Conservation (phyloP, 2,329 filamentous ascomycete species). For the Madurella fahalii region DNA sequence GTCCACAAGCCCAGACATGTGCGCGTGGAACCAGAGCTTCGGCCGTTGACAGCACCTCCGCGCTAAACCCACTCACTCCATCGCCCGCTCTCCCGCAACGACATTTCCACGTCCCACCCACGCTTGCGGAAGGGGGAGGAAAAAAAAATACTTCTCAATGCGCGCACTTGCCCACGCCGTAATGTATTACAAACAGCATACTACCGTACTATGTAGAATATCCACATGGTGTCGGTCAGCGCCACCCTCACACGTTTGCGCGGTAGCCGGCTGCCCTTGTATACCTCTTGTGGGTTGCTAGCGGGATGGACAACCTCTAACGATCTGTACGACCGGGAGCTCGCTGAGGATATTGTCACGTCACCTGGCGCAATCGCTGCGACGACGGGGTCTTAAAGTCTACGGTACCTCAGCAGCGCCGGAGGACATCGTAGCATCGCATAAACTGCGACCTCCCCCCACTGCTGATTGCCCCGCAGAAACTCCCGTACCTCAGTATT, state of each 20-base stretch:
- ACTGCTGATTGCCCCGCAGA: slow-evolving; percentile 5
- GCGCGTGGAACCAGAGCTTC: slow-evolving; percentile 1
- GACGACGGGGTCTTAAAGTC: slow-evolving; percentile 14
- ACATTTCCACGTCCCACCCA: slow-evolving; percentile 26
- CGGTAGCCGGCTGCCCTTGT: neutral
- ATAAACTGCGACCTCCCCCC: slow-evolving; percentile 24
- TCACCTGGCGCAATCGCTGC: slow-evolving; percentile 23
- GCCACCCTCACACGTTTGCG: neutral
- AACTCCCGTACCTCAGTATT: slow-evolving; percentile 24
- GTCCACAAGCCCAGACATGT: slow-evolving; percentile 5
- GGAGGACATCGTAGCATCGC: slow-evolving; percentile 19
- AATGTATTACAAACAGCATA: slow-evolving; percentile 18
- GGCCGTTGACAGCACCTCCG: neutral
- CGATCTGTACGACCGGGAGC: slow-evolving; percentile 9
- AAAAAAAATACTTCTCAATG: slow-evolving; percentile 14
- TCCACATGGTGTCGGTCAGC: slow-evolving; percentile 4
- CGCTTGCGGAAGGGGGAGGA: slow-evolving; percentile 18
- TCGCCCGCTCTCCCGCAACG: slow-evolving; percentile 1
- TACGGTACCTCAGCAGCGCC: slow-evolving; percentile 11
- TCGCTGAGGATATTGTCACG: slow-evolving; percentile 21
- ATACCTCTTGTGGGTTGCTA: too few relatives aligned
- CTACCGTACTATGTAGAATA: slow-evolving; percentile 6
- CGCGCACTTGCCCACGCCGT: slow-evolving; percentile 12
- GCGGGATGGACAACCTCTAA: neutral
- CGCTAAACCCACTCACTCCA: neutral